Base-by-base conservation (phyloP, 2,329 filamentous ascomycete species). In the Fonsecaea pugnacius region DNA sequence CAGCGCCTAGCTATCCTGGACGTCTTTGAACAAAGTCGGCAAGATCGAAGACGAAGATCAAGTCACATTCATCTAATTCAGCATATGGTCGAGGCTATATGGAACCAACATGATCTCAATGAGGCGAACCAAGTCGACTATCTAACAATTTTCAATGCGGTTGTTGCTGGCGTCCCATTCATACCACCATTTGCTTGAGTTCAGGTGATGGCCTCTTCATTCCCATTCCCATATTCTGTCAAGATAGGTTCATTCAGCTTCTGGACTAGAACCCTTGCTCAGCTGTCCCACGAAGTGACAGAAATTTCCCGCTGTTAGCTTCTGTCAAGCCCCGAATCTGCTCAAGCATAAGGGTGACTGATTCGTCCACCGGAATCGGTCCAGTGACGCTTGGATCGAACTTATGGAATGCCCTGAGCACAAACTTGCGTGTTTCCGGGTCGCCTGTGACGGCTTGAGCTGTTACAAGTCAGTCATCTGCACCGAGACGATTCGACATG, bases 101-200 rank as follows among this genome's bases (percentile, higher is more conserved):
- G 64, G 64, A 64, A 66, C 40, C 64, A 66, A 52, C 64, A 63
- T 54, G 64, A 66, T 61, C 52, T 66, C 40, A 66, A 66, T 60
- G 30, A 51, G 14, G 60, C 60, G 56, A 66, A 62, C 55, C 54
- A 60, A 46, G 64, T 66, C 60, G 60, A 63, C 33, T 66, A 60
- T 58, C 60, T 66, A 33, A 66, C 64, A 33, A 66, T 66, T 58
- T 62, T 66, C 57, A 21, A 66, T 55, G 60, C 64, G 8, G 56
- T 66, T 54, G 60, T 66, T 64, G 56, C 51, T 36, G 64, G 60
- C 57, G 56, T 66, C 54, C 64, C 64, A 54, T 66, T 66, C 50
- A 66, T 66, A 53, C 64, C 64, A 46, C 61, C 64, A 40, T 66
- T 66, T 64, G 60, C 57, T 33, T 66, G 60, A 66, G 46, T 60